A percentile compares a stretch with the other conserved stretches of the same genome.
Conservation (phyloP, 2,329 filamentous ascomycete species). For the Fusarium nanum region DNA sequence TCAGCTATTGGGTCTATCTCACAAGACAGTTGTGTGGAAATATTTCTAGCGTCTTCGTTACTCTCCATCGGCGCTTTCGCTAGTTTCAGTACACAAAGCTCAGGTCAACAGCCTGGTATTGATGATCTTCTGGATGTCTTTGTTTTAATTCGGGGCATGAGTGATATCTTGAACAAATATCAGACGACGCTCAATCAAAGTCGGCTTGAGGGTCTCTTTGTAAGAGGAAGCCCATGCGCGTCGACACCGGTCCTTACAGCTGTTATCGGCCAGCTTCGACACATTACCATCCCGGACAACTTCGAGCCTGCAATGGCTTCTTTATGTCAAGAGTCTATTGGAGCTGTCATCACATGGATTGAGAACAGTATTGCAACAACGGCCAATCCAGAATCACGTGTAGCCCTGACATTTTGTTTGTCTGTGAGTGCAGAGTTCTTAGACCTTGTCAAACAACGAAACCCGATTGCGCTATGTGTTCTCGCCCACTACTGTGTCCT, state of each 20-base stretch:
- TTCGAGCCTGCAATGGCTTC: not conserved
- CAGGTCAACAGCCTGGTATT: conserved; percentile 38
- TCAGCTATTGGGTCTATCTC: conserved; percentile 42
- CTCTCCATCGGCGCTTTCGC: conserved; percentile 50
- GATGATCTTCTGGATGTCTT: conserved; percentile 51
- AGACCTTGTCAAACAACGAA: conserved; percentile 28
- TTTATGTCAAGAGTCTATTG: conserved; percentile 17
- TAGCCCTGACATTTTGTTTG: conserved; percentile 30
- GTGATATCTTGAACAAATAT: conserved; percentile 45
- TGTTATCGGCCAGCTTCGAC: conserved; percentile 17
- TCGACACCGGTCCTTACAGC: conserved; percentile 15
- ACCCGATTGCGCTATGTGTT: conserved; percentile 26
- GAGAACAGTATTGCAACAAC: not conserved
- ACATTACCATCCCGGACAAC: conserved; percentile 12
- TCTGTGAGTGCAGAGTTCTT: conserved; percentile 27
- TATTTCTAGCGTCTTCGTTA: conserved; percentile 50
- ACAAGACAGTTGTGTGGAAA: conserved; percentile 48
- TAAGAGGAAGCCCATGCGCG: not conserved
- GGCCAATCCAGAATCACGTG: not conserved
- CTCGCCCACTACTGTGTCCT: conserved; percentile 35
- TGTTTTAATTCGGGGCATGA: conserved; percentile 49
- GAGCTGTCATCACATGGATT: conserved; percentile 8
- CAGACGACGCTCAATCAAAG: conserved; percentile 23
- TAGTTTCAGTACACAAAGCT: conserved; percentile 36
- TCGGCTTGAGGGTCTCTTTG: conserved; percentile 8